phyloP scores from a whole-genome alignment of 2,329 filamentous ascomycete species.

The Neurospora sp. region DNA sequence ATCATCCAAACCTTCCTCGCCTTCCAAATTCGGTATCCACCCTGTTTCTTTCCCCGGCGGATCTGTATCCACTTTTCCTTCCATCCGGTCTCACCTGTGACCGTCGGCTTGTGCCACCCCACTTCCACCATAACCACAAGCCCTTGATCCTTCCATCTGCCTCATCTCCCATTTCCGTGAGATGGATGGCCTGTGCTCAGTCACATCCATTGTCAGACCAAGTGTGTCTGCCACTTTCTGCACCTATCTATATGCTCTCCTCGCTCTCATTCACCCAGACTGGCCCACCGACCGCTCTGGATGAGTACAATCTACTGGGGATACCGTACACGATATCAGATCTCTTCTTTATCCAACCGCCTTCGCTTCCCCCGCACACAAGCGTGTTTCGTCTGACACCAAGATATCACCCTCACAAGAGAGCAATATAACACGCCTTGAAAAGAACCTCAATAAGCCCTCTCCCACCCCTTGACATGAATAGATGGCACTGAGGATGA shows the following conservation, averaged over 20 bases:
- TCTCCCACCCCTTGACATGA: background rate
- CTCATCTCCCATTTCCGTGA: background rate
- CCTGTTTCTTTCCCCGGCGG: background rate
- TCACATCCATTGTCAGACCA: background rate
- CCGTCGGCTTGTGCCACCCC: background rate
- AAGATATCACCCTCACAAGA: background rate
- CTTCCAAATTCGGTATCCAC: background rate
- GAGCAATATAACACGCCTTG: background rate
- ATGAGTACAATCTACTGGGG: background rate
- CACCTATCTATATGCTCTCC: background rate
- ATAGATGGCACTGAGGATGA: background rate
- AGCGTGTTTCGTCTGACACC: background rate
- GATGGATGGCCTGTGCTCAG: background rate
- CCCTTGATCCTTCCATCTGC: background rate
- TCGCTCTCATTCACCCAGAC: background rate
- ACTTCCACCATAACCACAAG: background rate
- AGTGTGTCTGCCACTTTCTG: background rate
- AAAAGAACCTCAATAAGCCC: background rate
- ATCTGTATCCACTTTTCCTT: background rate
- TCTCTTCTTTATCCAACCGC: background rate
- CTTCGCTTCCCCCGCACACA: background rate
- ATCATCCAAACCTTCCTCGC: background rate
- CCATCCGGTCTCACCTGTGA: background rate
- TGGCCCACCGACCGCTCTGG: background rate
- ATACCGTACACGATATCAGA: background rate